phyloP scores from a whole-genome alignment of 1,284 basidiomycete genomes.

The Malassezia psittaci region DNA sequence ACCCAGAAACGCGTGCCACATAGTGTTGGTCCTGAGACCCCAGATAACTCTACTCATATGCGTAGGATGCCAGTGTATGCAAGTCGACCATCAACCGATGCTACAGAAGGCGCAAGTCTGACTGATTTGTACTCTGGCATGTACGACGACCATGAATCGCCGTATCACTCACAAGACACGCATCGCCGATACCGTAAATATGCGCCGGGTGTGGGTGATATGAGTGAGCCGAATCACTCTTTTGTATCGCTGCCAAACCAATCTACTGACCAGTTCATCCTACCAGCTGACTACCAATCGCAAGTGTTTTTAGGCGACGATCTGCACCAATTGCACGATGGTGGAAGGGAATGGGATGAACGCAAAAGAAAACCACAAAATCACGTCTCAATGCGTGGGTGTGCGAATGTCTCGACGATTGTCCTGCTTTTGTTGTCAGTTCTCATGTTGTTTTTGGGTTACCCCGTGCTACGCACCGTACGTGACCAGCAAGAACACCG shows the following conservation, averaged over 20 bases:
- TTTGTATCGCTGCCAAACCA: constrained; percentile 2
- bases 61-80: background rate
- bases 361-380: background rate
- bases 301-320: constrained; percentile 1
- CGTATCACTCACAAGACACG: background rate
- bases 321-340: constrained; percentile 2
- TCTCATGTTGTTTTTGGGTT: constrained; percentile 43
- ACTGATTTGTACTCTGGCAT: background rate
- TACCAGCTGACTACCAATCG: constrained; percentile 11
- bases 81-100: background rate
- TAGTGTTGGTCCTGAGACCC: background rate
- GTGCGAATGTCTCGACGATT: constrained; percentile 33
- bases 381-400: constrained; percentile 24
- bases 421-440: constrained; percentile 27
- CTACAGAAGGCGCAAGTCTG: background rate
- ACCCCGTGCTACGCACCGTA: constrained; percentile 26
- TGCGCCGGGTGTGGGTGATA: background rate
- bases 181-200: background rate
- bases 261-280: background rate
- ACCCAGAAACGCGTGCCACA: background rate
- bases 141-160: background rate
- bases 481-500: background rate
- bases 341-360: constrained; percentile 17
- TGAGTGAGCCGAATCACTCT: constrained; percentile 2
- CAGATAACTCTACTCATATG: background rate